Base-by-base conservation (phyloP, 352 stramenopile species). In the Globisporangium perplexum region DNA sequence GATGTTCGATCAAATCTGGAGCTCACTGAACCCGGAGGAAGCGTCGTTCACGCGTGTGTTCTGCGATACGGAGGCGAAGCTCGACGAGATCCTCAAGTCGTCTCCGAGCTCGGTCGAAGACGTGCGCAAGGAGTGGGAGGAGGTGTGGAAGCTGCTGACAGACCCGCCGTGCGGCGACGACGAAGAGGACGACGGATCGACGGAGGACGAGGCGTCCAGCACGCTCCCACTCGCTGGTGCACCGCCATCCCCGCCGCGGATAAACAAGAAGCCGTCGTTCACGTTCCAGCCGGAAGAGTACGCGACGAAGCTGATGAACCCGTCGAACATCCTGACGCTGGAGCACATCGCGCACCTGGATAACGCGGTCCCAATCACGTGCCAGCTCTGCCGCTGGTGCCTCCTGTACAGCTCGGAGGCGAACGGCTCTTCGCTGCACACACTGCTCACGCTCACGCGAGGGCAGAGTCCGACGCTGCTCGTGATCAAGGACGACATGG, bases 11-110 rank as follows among this genome's bases (percentile, higher is more conserved):
- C 66, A 86, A 47, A 62, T 88, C 18, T 93, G 79, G 79, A 78
- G 60, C 55, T 62, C 76, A 6, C 58, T 86, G 28, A 62, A 72
- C 23, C 64, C 72, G n/a, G 77, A 86, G 18, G 72, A 86, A 44
- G 75, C 74, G 11, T 91, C 81, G 5, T 93, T 93, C 50, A 89
- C 77, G 17, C 74, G 80, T 6, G 78, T 91, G 14, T 88, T 91
- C 47, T 83, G 74, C n/a, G 78, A 91, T 53, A 90, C 77, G 0
- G 78, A 88, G 30, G 65, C 65, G 4, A 76, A 79, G 18, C 56
- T 93, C 33, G 65, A 81, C n/a, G 74, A 88, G 50, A 59, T 93
- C 28, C 55, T 93, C 20, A 84, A 87, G 47, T 72, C 71, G 22
- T 66, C 78, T 2, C 77, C 79, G 17, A 63, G 69, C 14, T 84